These are phyloP conservation scores for Metschnikowia proteae DNA, from an alignment of 805 yeast species.

Conservation along the genomic window DNA sequence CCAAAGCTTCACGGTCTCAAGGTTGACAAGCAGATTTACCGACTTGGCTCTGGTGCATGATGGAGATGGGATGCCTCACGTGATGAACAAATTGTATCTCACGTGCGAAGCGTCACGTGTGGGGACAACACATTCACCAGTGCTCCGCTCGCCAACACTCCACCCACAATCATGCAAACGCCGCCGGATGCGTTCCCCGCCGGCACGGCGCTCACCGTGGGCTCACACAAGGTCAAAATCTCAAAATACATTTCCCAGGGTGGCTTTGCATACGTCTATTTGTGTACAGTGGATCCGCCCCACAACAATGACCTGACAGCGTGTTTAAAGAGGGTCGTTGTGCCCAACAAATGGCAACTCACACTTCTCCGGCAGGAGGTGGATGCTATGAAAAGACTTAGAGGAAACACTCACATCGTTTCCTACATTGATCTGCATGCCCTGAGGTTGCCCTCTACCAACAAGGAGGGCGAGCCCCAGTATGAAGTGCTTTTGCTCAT, in stretches of 20 bases:
- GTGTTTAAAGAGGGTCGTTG: slow-evolving; percentile 91
- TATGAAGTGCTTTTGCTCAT: slow-evolving; percentile 76
- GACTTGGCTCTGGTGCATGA: background rate
- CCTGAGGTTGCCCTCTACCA: slow-evolving; percentile 47
- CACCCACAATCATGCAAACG: slow-evolving; percentile 31
- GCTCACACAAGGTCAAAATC: slow-evolving; percentile 71
- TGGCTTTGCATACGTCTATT: slow-evolving; percentile 94
- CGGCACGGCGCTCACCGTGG: slow-evolving; percentile 78
- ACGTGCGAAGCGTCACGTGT: background rate
- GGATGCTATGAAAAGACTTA: slow-evolving; percentile 89
- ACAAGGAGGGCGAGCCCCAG: slow-evolving; percentile 34
- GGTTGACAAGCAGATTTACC: too few relatives aligned
- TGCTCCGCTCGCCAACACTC: slow-evolving; percentile 1
- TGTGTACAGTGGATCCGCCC: slow-evolving; percentile 65
- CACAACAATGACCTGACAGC: slow-evolving; percentile 54
- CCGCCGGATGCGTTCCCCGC: slow-evolving; percentile 64
- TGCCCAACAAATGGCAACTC: slow-evolving; percentile 82
- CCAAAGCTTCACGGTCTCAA: too few relatives aligned
- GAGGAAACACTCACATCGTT: slow-evolving; percentile 77
- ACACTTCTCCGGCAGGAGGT: slow-evolving; percentile 89
- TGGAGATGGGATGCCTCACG: background rate
- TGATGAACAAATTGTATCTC: background rate
- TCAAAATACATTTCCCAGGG: slow-evolving; percentile 77
- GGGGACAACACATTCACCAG: background rate
- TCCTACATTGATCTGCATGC: slow-evolving; percentile 96